Conservation (phyloP, 306 rosid species). For the Morella rubra region DNA sequence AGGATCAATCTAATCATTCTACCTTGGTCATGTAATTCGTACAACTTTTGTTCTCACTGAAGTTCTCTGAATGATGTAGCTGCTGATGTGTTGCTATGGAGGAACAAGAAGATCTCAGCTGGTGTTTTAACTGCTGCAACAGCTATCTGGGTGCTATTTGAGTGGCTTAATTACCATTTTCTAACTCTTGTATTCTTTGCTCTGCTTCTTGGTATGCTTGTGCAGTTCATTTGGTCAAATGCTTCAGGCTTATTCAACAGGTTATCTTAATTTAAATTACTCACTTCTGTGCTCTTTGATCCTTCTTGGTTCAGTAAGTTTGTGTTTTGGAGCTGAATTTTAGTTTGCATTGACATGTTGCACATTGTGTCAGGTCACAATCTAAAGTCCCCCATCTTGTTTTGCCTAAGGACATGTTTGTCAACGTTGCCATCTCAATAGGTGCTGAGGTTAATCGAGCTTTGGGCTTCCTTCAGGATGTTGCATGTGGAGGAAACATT, state of each 20-base stretch:
- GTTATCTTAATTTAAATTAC: conserved; percentile 37
- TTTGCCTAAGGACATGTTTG: conserved; percentile 64
- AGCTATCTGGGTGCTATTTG: conserved; percentile 78
- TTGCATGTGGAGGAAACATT: conserved; percentile 74
- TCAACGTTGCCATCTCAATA: conserved; percentile 50
- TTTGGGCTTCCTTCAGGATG: conserved; percentile 70
- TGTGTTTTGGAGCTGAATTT: conserved; percentile 12
- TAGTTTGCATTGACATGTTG: conserved; percentile 24
- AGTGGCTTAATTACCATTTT: conserved; percentile 86
- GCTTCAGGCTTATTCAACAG: conserved; percentile 63
- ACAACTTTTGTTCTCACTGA: conserved; percentile 13
- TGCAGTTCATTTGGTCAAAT: conserved; percentile 79
- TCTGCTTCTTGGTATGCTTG: conserved; percentile 67
- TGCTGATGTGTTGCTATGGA: conserved; percentile 94
- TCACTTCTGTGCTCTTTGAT: conserved; percentile 23
- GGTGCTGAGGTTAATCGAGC: conserved; percentile 66
- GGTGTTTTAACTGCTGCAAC: conserved; percentile 73
- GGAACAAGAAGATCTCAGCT: conserved; percentile 95
- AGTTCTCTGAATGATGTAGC: conserved; percentile 45
- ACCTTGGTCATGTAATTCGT: conserved; percentile 14
- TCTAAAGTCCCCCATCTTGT: conserved; percentile 67
- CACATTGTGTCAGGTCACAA: conserved; percentile 47
- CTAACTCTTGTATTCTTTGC: conserved; percentile 59
- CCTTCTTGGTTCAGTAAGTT: conserved; percentile 7
- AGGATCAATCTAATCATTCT: conserved; percentile 30